Evolutionary conservation across 176 grass and related monocot genomes (phyloP), one percentile per base, ranked within the genome.

Genomic region (Tillandsia leiboldiana): DNA sequence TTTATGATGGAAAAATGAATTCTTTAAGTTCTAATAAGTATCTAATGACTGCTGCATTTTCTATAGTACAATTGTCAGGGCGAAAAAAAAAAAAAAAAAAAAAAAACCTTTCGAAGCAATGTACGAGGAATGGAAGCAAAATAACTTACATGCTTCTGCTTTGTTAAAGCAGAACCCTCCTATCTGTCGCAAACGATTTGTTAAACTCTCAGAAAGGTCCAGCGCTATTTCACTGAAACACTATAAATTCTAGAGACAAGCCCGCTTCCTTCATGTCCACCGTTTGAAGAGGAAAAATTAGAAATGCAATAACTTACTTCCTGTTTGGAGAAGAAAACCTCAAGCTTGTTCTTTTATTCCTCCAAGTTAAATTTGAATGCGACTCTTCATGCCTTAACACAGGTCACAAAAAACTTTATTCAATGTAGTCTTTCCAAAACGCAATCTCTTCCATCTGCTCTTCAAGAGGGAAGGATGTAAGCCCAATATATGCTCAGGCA

Each of bases 401-500:
- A 78, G 28, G 33, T 51, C 26, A 80, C 71, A 66, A 65, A 82
- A 79, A 75, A 81, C 74, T 72, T 66, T 80, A 20, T 22, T 56
- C 47, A 94, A 78, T 10, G 70, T 73, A 64, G 77, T 79, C 70
- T 90, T 84, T 12, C 81, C 83, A 73, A 89, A 80, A 48, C 86
- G 83, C 70, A 94, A 77, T 76, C 87, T 84, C 69, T 82, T 86
- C 90, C 86, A 87, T 78, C 86, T 67, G 47, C 56, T 90, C 75
- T 84, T 94, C 65, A 89, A 80, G 48, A 94, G 83, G 83, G 70
- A 77, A 70, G 90, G 90, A 76, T 94, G 90, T 51, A 94, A 57
- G 53, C 78, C 78, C 78, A 94, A 49, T 73, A 94, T 72, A 65
- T 94, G 90, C 70, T 94, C 86, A 64, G 90, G 90, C 86, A 94